Base-by-base conservation (phyloP, 805 yeast species). In the Starmera caribaea region DNA sequence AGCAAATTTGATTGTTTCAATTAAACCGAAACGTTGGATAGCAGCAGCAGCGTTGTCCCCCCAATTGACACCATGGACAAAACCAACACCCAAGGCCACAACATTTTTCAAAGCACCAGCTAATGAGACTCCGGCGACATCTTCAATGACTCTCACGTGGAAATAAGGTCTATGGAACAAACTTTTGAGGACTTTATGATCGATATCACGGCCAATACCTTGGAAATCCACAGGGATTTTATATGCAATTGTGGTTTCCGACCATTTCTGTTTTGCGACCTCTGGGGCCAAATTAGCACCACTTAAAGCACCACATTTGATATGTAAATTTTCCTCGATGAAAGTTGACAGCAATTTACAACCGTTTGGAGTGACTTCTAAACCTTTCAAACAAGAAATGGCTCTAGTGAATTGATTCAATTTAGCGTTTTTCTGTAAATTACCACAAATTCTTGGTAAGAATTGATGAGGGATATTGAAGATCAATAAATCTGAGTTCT, bases 41-140 rank as follows among this genome's bases (percentile, higher is more conserved):
- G 97, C 98, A 41, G 97, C 82, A 65, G 90, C 88, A 48, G 98
- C 97, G 61, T 92, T 92, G 65, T 88, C 96, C 62, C 98, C 98
- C 98, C 98, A 92, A 47, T 95, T 96, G 47, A 85, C 73, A 53
- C 98, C 98, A 64, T 87, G 95, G 46, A 90, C 97, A 58, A 92
- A 85, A 41, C 98, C 98, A 45, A 94, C 96, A 47, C 96, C 94
- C 57, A 88, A 69, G 30, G 98, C 98, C 46, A 90, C 90, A 39
- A 92, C 85, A 65, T 92, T 92, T 69, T 92, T 92, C 63, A 92
- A 74, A 10, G 98, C 98, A 59, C 98, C 98, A 34, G 96, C 95
- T 45, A 92, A 76, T 3, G 96, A 86, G 42, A 88, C 92, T 60
- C 98, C 98, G 17, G 94, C 94, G 41, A 90, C 95, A 61, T 92